phyloP scores from a whole-genome alignment of 1,284 basidiomycete species.

The Rhodotorula sp. region DNA sequence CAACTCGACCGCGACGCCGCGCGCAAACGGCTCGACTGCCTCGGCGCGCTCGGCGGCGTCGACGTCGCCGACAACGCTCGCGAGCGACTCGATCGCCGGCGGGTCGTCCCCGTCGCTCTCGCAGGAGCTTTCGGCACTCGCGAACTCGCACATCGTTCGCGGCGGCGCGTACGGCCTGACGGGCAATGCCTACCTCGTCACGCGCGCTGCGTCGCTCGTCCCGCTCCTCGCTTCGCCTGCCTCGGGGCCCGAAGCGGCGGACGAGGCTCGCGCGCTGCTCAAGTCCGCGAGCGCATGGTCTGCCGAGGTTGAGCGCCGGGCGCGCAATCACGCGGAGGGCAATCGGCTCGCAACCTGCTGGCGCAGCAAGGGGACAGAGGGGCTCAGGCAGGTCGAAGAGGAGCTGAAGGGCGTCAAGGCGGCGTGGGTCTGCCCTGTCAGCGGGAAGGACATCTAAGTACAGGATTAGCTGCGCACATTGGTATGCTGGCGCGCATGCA shows the following conservation, averaged over 20 bases:
- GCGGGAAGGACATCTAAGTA: not conserved
- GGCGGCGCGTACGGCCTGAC: slow-evolving; percentile 27
- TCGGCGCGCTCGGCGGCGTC: too few relatives aligned
- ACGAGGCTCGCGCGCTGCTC: not conserved
- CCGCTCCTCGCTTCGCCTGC: not conserved
- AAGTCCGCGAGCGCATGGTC: not conserved
- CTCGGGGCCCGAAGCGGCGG: not conserved
- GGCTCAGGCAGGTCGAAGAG: not conserved
- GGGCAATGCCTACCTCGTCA: slow-evolving; percentile 29
- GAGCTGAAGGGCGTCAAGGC: not conserved
- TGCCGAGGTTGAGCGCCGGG: not conserved
- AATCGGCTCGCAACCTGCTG: slow-evolving; percentile 3
- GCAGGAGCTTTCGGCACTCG: not conserved
- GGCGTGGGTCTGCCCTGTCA: not conserved
- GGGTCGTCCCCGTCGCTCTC: not conserved
- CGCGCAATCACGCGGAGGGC: not conserved
- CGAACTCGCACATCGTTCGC: slow-evolving; percentile 13
- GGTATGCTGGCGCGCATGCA: too few relatives aligned
- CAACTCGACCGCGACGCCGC: too few relatives aligned
- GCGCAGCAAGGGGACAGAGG: not conserved
- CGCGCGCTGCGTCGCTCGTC: not conserved
- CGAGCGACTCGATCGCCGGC: not conserved
- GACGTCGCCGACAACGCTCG: not conserved
- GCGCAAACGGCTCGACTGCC: too few relatives aligned
- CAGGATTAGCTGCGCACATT: too few relatives aligned